Evolutionary conservation across 305 asterid species (phyloP), one percentile per base, ranked within the genome.

Genomic region (Fraxinus baroniana): DNA sequence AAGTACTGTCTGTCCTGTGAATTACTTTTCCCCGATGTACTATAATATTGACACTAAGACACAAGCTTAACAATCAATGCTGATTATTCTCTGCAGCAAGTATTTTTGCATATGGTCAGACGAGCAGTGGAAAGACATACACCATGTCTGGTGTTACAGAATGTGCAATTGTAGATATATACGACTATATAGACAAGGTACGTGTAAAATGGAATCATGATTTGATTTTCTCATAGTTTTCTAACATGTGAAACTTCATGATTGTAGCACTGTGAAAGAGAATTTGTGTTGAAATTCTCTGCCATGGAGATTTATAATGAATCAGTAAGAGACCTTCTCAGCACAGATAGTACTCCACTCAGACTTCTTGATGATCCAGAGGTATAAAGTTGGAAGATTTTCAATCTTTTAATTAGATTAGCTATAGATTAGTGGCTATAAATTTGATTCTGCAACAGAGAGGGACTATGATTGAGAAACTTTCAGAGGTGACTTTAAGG

Each of bases 231-330:
- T 62, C 22, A 26, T 73, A 60, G 12, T 72, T 15, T 15, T 57
- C 84, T 75, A 60, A 82, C 77, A 49, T 18, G 9, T 41, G 1
- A n/a, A 39, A 77, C 52, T 72, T 1, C 8, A 1, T 49, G 70
- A 18, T 0, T 60, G 12, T 52, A 95, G 98, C 97, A 92, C 44
- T 60, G 55, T 0, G 98, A 94, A 82, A 86, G 99, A 83, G 88
- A 89, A 79, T 97, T 89, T 44, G 72, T 86, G 6, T 81, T 93
- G n/a, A 97, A 90, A 83, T 97, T 97, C 82, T 93, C 98, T 37
- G 97, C 98, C 28, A 88, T 97, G 91, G 99, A 97, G 91, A 97
- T 97, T 78, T 97, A 97, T 90, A 97, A 97, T 57, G 99, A 97
- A 86, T 86, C 91, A 55, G 98, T 93, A 17, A 89, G 90, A 83